phyloP scores from a whole-genome alignment of 1,284 basidiomycete genomes.

The Microbotryum violaceum region DNA sequence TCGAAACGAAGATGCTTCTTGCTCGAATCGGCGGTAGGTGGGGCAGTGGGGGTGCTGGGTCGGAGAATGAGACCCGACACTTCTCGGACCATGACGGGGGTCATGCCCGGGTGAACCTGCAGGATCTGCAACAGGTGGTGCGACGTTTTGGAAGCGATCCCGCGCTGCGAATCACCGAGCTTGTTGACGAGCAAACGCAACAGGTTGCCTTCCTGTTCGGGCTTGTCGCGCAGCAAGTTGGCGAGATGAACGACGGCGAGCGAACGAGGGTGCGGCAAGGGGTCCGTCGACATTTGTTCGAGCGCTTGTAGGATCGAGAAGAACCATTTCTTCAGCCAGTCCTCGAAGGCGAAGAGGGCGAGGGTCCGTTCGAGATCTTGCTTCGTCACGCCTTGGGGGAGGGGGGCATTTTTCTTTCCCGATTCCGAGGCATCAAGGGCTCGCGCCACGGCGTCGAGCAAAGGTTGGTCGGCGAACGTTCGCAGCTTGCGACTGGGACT shows the following conservation, averaged over 20 bases:
- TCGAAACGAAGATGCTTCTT: conserved; percentile 44
- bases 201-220: conserved; percentile 96
- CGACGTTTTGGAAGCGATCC: conserved; percentile 81
- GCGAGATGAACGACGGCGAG: conserved; percentile 64
- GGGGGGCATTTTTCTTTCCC: conserved; percentile 23
- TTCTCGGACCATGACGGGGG: conserved; percentile 79
- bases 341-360: conserved; percentile 84
- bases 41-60: conserved; percentile 45
- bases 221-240: conserved; percentile 72
- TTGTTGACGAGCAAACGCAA: conserved; percentile 90
- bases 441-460: conserved; percentile 53
- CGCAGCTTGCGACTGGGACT: conserved; percentile 61
- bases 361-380: conserved; percentile 55
- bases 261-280: conserved; percentile 77
- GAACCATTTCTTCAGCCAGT: conserved; percentile 96
- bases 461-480: conserved; percentile 84
- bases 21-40: conserved; percentile 39
- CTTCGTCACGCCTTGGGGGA: conserved; percentile 12
- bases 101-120: conserved; percentile 90
- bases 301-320: conserved; percentile 84
- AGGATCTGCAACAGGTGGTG: conserved; percentile 83
- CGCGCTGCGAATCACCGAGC: conserved; percentile 81
- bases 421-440: conserved; percentile 30
- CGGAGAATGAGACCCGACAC: conserved; percentile 71
- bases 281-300: conserved; percentile 81